Evolutionary conservation across 2,329 filamentous ascomycete species (phyloP).

Genomic region (Xylariaceae sp.): DNA sequence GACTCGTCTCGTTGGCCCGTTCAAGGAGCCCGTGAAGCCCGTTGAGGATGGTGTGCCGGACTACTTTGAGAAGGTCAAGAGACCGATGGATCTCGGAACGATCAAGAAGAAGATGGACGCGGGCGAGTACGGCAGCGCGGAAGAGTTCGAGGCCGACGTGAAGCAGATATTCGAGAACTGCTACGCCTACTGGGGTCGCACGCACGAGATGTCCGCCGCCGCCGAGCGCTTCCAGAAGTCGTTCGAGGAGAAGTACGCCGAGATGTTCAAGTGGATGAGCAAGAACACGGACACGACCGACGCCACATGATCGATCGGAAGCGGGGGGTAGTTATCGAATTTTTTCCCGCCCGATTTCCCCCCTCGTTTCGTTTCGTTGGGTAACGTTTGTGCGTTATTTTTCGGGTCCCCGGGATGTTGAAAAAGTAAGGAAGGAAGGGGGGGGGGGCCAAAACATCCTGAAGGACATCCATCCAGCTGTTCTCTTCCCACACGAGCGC

Average conservation of each 20-base stretch:
- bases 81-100: conserved; percentile 56
- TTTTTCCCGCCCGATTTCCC: not conserved
- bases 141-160: conserved; percentile 53
- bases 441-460: too few relatives aligned
- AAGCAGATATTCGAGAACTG: conserved; percentile 59
- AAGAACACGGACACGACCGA: conserved; percentile 45
- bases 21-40: conserved; percentile 55
- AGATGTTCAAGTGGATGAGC: conserved; percentile 55
- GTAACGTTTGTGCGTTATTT: not conserved
- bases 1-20: conserved; percentile 60
- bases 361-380: not conserved
- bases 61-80: conserved; percentile 55
- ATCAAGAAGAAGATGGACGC: conserved; percentile 57
- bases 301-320: conserved; percentile 25
- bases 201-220: conserved; percentile 46
- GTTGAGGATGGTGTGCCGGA: conserved; percentile 53
- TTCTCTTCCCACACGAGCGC: too few relatives aligned
- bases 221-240: conserved; percentile 52
- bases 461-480: too few relatives aligned
- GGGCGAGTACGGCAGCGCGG: conserved; percentile 44
- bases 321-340: too few relatives aligned
- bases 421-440: not conserved
- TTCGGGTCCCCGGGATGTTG: not conserved
- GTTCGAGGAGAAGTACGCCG: conserved; percentile 53
- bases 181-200: conserved; percentile 50